These are phyloP conservation scores for Dryas integrifolia DNA, from an alignment of 331 rosid species.

Conservation along the genomic window DNA sequence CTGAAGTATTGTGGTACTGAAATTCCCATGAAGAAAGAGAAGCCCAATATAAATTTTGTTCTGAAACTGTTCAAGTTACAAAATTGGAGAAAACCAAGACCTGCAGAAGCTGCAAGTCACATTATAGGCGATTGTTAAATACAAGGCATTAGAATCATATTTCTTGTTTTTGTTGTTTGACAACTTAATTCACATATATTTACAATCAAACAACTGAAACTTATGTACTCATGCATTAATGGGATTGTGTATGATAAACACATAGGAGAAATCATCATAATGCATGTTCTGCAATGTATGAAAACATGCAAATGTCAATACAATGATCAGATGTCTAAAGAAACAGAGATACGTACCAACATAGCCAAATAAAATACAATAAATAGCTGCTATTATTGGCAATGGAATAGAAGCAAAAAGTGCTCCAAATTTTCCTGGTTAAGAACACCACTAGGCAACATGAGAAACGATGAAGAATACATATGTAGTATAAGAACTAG, in stretches of 20 bases:
- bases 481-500: background rate
- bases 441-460: too few species aligned
- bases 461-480: too few species aligned
- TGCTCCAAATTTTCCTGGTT: constrained; percentile 75
- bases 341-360: constrained; percentile 43
- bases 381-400: constrained; percentile 75
- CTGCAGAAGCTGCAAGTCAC: constrained; percentile 62
- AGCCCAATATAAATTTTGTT: constrained; percentile 70
- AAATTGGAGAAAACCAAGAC: constrained; percentile 84
- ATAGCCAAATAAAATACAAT: constrained; percentile 72
- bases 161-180: background rate
- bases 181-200: too few species aligned
- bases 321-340: background rate
- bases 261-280: background rate
- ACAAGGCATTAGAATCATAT: background rate
- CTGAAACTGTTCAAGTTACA: constrained; percentile 84
- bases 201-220: background rate
- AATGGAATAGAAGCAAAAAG: constrained; percentile 70
- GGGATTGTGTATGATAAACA: too few species aligned
- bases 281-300: background rate
- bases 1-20: constrained; percentile 84
- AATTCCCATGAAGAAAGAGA: constrained; percentile 75
- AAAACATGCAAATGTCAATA: background rate
- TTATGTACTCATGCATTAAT: too few species aligned
- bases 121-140: background rate